These are phyloP conservation scores for Trichoderma breve DNA, from an alignment of 2,329 filamentous ascomycete species.

Conservation along the genomic window DNA sequence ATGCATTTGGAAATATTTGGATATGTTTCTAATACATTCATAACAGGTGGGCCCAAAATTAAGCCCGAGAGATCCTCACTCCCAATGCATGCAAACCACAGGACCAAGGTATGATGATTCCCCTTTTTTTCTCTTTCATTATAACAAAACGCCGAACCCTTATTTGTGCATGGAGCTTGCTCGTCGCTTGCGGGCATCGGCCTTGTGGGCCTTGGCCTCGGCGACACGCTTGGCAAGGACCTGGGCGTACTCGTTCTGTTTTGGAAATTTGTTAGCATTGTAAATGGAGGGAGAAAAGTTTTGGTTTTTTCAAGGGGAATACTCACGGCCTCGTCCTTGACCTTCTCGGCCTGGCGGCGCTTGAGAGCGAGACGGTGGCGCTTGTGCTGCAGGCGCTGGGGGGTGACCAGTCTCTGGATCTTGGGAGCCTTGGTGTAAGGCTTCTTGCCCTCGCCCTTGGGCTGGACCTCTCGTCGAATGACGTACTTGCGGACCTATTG, in stretches of 20 bases:
- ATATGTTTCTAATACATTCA: conserved; percentile 42
- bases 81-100: conserved; percentile 43
- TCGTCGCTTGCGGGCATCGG: conserved; percentile 92
- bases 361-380: conserved; percentile 97
- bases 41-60: conserved; percentile 30
- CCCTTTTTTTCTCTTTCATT: conserved; percentile 32
- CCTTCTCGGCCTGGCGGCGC: conserved; percentile 93
- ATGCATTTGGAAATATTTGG: conserved; percentile 35
- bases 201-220: conserved; percentile 93
- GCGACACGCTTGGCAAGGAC: conserved; percentile 94
- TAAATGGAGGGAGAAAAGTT: conserved; percentile 33
- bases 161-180: conserved; percentile 94
- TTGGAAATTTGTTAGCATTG: conserved; percentile 36
- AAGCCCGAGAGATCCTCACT: conserved; percentile 37
- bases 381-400: conserved; percentile 99
- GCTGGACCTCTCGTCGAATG: conserved; percentile 96
- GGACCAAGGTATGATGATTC: conserved; percentile 37
- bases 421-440: conserved; percentile 99
- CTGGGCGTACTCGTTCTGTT: conserved; percentile 92
- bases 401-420: conserved; percentile 99
- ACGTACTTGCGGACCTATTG: conserved; percentile 96
- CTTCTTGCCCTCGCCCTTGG: conserved; percentile 96
- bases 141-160: conserved; percentile 37
- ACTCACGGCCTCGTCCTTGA: conserved; percentile 98
- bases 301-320: conserved; percentile 2